Base-by-base conservation (phyloP, 176 grass and related monocot species). In the Alopecurus myosuroides region DNA sequence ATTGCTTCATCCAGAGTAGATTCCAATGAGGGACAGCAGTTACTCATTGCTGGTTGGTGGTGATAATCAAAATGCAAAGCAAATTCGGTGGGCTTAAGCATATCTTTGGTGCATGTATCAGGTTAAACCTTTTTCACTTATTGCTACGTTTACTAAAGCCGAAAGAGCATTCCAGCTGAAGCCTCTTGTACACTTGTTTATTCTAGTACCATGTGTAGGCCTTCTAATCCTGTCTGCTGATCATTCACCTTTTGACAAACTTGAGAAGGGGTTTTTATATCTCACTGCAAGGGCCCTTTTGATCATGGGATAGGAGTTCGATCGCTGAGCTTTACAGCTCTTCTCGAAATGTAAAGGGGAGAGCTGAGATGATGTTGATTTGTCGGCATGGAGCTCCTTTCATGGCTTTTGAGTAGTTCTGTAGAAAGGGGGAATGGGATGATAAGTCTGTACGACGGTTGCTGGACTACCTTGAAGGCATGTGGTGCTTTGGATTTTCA, bases 191-290 rank as follows among this genome's bases (percentile, higher is more conserved):
- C 65, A 57, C 61, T 90, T 83, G 48, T 90, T 87, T 90, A 90
- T 58, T 65, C 17, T 58, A 74, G 36, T 46, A 12, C 65, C 84
- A 90, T 79, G 74, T 83, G 84, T 74, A 90, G 74, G 74, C 74
- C 55, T 83, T 83, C 56, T 79, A 83, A 87, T 83, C 80, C 66
- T 90, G 88, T 83, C 88, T 87, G 65, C 65, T 67, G 40, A 90
- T 90, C 80, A 90, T 90, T 87, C 57, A 79, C 66, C 88, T 83
- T 90, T 87, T 86, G 88, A 90, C 86, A 86, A 33, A 66, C 58
- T 79, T 56, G 44, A 37, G 23, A 78, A 28, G 66, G 50, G 4
- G 39, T 56, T 66, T 85, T 36, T 82, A 73, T 90, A 71, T 77
- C 20, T 74, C 56, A 83, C 29, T n/a, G 56, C 57, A 55, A 80